A percentile compares a stretch with the other conserved stretches of the same genome.
phyloP scores from a whole-genome alignment of 176 grass and related monocot genomes.

The Zoysia japonica region DNA sequence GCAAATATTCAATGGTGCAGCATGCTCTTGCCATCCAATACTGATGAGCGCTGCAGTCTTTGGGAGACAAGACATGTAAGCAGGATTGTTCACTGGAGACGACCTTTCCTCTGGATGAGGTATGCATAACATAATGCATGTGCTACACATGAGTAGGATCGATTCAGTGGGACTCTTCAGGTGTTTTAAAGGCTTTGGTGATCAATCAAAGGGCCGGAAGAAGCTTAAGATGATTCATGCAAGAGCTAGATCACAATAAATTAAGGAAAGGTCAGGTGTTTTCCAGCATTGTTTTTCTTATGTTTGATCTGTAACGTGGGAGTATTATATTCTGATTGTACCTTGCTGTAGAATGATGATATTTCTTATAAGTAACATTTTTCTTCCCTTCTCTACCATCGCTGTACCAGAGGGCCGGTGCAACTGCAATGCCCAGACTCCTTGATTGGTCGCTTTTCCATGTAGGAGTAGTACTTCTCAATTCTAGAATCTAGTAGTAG shows the following conservation, averaged over 20 bases:
- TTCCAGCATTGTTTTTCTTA: constrained; percentile 31
- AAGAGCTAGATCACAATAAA: constrained; percentile 43
- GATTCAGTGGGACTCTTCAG: constrained; percentile 12
- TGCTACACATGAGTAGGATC: constrained; percentile 10
- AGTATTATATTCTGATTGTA: constrained; percentile 45
- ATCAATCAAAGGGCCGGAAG: constrained; percentile 4
- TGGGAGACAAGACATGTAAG: constrained; percentile 1
- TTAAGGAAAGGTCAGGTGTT: constrained; percentile 53
- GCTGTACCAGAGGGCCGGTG: constrained; percentile 9
- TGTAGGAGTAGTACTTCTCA: background rate
- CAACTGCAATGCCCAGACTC: constrained; percentile 12
- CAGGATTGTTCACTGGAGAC: constrained; percentile 34
- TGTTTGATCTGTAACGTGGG: constrained; percentile 51
- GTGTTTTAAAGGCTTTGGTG: background rate
- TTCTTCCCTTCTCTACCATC: constrained; percentile 22
- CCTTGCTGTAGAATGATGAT: constrained; percentile 48
- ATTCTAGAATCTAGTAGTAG: background rate
- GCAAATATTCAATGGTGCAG: constrained; percentile 25
- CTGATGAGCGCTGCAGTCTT: background rate
- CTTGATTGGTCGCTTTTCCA: constrained; percentile 16
- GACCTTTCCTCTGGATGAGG: constrained; percentile 24
- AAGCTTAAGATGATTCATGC: constrained; percentile 29
- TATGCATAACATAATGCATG: constrained; percentile 38
- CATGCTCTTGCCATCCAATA: constrained; percentile 30
- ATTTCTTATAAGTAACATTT: constrained; percentile 36